Conservation (phyloP, 306 rosid genomes). For the Cucumis melo region DNA sequence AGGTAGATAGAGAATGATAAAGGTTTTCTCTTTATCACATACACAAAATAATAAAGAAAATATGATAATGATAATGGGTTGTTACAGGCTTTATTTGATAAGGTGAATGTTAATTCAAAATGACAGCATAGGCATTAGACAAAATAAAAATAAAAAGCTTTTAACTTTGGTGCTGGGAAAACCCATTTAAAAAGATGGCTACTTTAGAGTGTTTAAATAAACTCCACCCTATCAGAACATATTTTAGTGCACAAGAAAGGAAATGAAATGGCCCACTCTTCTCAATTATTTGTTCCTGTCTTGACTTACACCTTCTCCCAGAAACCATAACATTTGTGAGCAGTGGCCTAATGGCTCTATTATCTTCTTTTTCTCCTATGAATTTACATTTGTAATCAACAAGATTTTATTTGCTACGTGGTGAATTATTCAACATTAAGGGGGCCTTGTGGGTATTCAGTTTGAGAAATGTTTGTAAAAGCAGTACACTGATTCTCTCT, state of each 20-base stretch:
- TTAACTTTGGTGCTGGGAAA: neutral
- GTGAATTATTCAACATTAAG: neutral
- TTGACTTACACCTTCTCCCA: neutral
- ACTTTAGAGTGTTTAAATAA: neutral
- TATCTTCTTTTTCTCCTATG: neutral
- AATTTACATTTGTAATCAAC: neutral
- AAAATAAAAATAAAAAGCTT: neutral
- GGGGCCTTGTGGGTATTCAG: neutral
- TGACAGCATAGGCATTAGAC: neutral
- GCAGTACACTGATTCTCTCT: neutral
- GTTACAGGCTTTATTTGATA: neutral
- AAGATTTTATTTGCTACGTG: neutral
- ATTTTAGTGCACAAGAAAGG: neutral
- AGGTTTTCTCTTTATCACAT: neutral
- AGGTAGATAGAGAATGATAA: neutral
- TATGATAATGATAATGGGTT: neutral
- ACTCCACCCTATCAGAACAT: neutral
- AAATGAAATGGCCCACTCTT: neutral
- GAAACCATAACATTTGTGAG: neutral
- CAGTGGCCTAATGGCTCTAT: neutral
- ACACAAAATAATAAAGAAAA: neutral
- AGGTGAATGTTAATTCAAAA: neutral
- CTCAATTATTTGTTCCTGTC: slow-evolving; percentile 1
- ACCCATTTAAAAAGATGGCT: neutral
- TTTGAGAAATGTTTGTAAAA: neutral